Conservation (phyloP, 2,329 filamentous ascomycete species). For the Hymenoscyphus albidus region DNA sequence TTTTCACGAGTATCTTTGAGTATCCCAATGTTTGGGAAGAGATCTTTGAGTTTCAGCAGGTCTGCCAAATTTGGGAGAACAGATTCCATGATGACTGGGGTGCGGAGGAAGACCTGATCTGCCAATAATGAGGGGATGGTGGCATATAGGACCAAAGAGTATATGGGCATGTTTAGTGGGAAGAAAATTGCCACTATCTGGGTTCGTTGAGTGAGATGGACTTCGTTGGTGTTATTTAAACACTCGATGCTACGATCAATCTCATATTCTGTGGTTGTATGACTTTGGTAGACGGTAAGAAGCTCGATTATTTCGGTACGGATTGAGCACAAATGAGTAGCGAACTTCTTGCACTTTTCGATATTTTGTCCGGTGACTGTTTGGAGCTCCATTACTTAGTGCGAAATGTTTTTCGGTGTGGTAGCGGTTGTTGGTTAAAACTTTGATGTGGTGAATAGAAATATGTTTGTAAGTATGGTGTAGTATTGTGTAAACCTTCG, state of each 20-base stretch:
- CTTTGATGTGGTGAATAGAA: neutral
- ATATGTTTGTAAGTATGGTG: neutral
- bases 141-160: slow-evolving; percentile 1
- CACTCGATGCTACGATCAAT: slow-evolving; percentile 4
- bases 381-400: neutral
- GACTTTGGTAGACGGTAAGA: slow-evolving; percentile 1
- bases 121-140: neutral
- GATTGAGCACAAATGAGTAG: neutral
- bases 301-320: slow-evolving; percentile 13
- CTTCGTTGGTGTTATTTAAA: neutral
- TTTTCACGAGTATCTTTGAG: neutral
- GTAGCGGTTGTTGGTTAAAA: neutral
- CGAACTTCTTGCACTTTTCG: neutral
- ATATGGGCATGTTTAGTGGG: neutral
- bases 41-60: neutral
- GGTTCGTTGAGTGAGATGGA: neutral
- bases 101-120: neutral
- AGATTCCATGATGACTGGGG: neutral
- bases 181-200: neutral
- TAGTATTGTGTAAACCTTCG: neutral
- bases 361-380: neutral
- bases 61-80: neutral
- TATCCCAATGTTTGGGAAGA: neutral
- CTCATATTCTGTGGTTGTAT: neutral
- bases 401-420: neutral